These are phyloP conservation scores for Suillus bovinus DNA, from an alignment of 768 basidiomycete genomes.

Conservation along the genomic window DNA sequence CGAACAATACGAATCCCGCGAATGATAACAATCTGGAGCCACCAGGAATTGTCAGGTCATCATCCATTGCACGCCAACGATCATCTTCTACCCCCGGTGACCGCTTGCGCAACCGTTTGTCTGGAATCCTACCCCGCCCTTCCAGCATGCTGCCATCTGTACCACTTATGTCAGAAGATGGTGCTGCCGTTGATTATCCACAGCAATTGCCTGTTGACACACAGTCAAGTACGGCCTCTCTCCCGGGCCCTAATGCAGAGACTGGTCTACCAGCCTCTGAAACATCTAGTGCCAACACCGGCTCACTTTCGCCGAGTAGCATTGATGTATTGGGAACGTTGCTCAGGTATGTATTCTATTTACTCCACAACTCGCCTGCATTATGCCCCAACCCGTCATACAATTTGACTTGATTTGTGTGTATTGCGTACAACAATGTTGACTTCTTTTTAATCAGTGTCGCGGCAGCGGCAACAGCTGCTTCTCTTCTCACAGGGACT, in stretches of 20 bases:
- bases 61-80: conserved; percentile 27
- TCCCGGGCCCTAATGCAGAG: neutral
- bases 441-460: conserved; percentile 48
- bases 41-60: conserved; percentile 4
- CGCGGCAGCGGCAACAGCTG: conserved; percentile 90
- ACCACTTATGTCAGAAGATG: conserved; percentile 9
- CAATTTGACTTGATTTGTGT: conserved; percentile 9
- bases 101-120: conserved; percentile 35
- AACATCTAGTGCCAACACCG: conserved; percentile 18
- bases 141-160: conserved; percentile 31
- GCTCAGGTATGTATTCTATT: conserved; percentile 56
- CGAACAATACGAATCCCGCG: conserved; percentile 11
- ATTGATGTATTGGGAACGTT: conserved; percentile 84
- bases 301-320: conserved; percentile 64
- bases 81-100: conserved; percentile 28
- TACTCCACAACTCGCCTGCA: conserved; percentile 3
- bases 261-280: conserved; percentile 12
- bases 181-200: conserved; percentile 4
- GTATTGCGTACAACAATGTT: neutral
- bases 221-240: neutral
- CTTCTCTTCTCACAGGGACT: conserved; percentile 76
- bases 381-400: neutral
- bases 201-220: conserved; percentile 8
- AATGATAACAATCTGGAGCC: conserved; percentile 10
- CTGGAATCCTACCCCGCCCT: conserved; percentile 41